Evolutionary conservation across 2,329 filamentous ascomycete species (phyloP).

Genomic region (Epichloe scottii): DNA sequence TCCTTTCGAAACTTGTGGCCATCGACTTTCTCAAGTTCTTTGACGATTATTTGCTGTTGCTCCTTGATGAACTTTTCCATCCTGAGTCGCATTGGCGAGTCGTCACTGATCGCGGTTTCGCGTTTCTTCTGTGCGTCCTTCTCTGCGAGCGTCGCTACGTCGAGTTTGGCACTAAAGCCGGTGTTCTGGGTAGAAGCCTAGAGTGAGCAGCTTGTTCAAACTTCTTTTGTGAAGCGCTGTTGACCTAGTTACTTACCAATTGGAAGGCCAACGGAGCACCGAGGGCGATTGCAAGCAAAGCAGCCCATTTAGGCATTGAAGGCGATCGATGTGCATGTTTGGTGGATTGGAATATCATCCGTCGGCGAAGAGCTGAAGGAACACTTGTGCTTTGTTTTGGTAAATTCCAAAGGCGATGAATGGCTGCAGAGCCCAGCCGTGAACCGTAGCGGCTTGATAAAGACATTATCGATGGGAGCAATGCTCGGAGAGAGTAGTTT

Average conservation of each 20-base stretch:
- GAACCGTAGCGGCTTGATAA: neutral
- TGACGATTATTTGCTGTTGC: slow-evolving; percentile 79
- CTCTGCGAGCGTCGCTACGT: slow-evolving; percentile 65
- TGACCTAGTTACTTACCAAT: slow-evolving; percentile 1
- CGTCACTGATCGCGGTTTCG: slow-evolving; percentile 50
- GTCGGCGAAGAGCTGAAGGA: neutral
- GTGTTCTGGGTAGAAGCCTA: slow-evolving; percentile 21
- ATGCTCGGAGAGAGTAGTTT: neutral
- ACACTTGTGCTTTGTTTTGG: neutral
- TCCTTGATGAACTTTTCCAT: slow-evolving; percentile 96
- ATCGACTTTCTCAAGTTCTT: slow-evolving; percentile 71
- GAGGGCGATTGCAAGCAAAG: neutral
- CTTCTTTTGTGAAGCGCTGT: neutral
- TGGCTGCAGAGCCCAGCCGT: neutral
- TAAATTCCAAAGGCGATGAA: neutral
- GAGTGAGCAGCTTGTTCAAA: neutral
- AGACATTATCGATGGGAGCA: neutral
- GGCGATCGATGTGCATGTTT: neutral
- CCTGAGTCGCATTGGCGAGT: slow-evolving; percentile 89
- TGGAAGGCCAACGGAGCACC: slow-evolving; percentile 2
- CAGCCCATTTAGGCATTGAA: neutral
- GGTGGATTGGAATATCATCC: neutral
- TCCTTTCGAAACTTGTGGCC: slow-evolving; percentile 72
- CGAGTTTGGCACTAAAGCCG: slow-evolving; percentile 34
- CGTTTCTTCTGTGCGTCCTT: slow-evolving; percentile 72